These are phyloP conservation scores for Blastomyces silverae DNA, from an alignment of 2,329 filamentous ascomycete species.

Conservation along the genomic window DNA sequence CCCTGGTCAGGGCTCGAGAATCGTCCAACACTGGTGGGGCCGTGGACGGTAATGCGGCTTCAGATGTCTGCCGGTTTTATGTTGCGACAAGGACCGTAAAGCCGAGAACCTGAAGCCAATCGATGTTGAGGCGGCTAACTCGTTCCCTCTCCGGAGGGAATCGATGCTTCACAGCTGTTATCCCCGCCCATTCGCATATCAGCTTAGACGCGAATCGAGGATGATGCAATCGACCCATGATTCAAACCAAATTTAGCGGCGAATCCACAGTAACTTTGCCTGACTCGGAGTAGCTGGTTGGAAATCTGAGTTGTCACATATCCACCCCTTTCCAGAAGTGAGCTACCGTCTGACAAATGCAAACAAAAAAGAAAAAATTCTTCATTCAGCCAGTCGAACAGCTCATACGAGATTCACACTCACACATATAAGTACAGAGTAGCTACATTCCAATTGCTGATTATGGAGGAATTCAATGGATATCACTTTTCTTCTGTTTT, in stretches of 20 bases:
- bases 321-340: not conserved
- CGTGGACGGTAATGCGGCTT: not conserved
- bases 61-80: not conserved
- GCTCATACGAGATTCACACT: not conserved
- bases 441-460: not conserved
- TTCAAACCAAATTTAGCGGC: not conserved
- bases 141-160: not conserved
- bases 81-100: not conserved
- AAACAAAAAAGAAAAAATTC: not conserved
- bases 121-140: not conserved
- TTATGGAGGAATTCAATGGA: not conserved
- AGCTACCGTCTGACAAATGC: constrained; percentile 3
- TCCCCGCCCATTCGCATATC: not conserved
- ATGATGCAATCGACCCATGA: not conserved
- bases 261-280: not conserved
- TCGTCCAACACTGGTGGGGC: not conserved
- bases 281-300: not conserved
- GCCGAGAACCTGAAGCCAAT: not conserved
- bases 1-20: not conserved
- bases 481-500: no score
- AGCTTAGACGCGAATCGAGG: not conserved
- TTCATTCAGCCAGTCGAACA: not conserved
- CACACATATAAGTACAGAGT: not conserved
- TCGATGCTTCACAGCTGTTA: not conserved
- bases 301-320: not conserved